Conservation (phyloP, 768 basidiomycete species). For the Naematelia encephala region DNA sequence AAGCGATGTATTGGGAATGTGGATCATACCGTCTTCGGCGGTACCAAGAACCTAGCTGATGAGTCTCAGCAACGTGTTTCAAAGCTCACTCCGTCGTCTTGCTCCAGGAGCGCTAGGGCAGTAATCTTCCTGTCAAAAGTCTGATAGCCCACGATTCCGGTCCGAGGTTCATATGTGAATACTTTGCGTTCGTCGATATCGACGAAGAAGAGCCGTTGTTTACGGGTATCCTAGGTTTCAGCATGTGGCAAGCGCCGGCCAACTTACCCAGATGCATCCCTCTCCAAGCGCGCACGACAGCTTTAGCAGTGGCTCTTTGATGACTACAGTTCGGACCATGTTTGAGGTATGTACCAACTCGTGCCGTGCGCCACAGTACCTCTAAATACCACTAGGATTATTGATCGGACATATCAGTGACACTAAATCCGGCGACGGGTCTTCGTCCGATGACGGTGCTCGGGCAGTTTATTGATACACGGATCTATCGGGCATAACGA, state of each 20-base stretch:
- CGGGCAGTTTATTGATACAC: no score
- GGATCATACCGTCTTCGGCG: conserved; percentile 5
- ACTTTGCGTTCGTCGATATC: conserved; percentile 17
- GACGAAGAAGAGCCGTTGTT: conserved; percentile 17
- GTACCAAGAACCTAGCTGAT: conserved; percentile 10
- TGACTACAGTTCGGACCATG: conserved; percentile 5
- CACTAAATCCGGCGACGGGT: no score
- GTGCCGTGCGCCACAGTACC: no score
- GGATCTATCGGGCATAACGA: no score
- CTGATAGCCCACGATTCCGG: conserved; percentile 11
- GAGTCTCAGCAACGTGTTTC: no score
- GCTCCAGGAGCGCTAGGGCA: conserved; percentile 14
- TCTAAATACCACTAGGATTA: no score
- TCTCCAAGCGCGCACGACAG: conserved; percentile 1
- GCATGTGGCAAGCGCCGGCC: not conserved
- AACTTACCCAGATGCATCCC: conserved; percentile 7
- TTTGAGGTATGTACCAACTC: no score
- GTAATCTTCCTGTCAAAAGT: conserved; percentile 12
- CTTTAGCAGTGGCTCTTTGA: conserved; percentile 4
- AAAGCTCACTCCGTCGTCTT: conserved; percentile 13
- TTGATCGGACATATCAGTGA: no score
- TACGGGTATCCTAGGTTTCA: conserved; percentile 12
- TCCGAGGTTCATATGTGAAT: conserved; percentile 20
- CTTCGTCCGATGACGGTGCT: no score
- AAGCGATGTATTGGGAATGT: conserved; percentile 4